Evolutionary conservation across 2,329 filamentous ascomycete genomes (phyloP).

Genomic region (Cryphonectria japonica): DNA sequence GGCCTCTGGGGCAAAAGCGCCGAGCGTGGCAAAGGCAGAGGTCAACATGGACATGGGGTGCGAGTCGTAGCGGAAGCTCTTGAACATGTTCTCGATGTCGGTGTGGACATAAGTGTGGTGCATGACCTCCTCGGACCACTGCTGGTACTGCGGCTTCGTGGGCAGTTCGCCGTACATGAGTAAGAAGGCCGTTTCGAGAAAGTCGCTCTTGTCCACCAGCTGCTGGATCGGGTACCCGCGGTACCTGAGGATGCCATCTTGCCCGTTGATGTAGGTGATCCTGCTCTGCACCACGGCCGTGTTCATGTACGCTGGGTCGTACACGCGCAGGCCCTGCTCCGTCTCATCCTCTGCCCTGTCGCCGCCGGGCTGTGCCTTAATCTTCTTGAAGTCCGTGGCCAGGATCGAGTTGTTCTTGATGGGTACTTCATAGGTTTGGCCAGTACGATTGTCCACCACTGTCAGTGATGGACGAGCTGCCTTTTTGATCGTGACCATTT

Average conservation of each 20-base stretch:
- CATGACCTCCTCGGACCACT: conserved; percentile 54
- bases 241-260: conserved; percentile 55
- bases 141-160: conserved; percentile 43
- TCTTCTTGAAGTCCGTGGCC: conserved; percentile 56
- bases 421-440: conserved; percentile 51
- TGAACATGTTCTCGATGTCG: conserved; percentile 55
- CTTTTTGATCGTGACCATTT: conserved; percentile 37
- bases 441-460: conserved; percentile 54
- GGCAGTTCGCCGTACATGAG: conserved; percentile 57
- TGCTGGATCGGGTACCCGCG: conserved; percentile 57
- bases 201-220: conserved; percentile 52
- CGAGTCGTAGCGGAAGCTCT: conserved; percentile 55
- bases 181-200: conserved; percentile 54
- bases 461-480: conserved; percentile 42
- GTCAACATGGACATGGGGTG: conserved; percentile 58
- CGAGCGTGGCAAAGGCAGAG: conserved; percentile 53
- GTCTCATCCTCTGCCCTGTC: conserved; percentile 50
- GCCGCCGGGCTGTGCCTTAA: conserved; percentile 41
- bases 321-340: conserved; percentile 52
- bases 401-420: conserved; percentile 54
- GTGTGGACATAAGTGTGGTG: conserved; percentile 55
- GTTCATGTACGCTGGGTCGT: conserved; percentile 58
- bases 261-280: conserved; percentile 58
- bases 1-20: conserved; percentile 53
- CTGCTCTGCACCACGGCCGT: conserved; percentile 53